Conservation (phyloP, 1,139 yeast species). For the Magnusiomyces fungicola region DNA sequence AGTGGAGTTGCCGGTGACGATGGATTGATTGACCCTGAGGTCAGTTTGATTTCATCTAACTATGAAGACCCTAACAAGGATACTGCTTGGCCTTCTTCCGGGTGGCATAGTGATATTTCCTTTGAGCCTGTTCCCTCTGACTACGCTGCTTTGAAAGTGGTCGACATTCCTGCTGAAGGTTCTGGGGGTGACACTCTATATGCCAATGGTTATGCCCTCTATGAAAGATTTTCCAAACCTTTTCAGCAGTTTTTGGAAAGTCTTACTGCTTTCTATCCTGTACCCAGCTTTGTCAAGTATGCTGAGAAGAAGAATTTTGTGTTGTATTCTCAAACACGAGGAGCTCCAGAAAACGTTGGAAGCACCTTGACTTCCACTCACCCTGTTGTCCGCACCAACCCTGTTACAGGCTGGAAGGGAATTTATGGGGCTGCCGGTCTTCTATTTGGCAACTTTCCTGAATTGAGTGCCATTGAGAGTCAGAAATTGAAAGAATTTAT, state of each 20-base stretch:
- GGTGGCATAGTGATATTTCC: constrained; percentile 44
- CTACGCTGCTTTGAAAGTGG: constrained; percentile 38
- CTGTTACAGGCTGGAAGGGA: constrained; percentile 44
- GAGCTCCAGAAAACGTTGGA: constrained; percentile 31
- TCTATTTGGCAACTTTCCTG: constrained; percentile 37
- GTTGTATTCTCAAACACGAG: constrained; percentile 32
- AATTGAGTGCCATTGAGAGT: constrained; percentile 35
- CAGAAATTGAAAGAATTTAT: constrained; percentile 36
- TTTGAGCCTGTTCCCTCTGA: constrained; percentile 44
- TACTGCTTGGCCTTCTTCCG: constrained; percentile 9
- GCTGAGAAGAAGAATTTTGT: constrained; percentile 35
- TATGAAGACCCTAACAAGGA: constrained; percentile 19
- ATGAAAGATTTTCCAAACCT: constrained; percentile 41
- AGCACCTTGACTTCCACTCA: constrained; percentile 32
- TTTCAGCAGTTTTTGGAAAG: constrained; percentile 39
- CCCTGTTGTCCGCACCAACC: constrained; percentile 42
- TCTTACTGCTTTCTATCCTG: constrained; percentile 27
- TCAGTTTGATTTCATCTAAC: constrained; percentile 21
- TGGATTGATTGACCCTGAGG: constrained; percentile 20
- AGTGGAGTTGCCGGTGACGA: constrained; percentile 24
- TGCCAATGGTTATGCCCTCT: constrained; percentile 43
- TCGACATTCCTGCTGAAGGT: constrained; percentile 34
- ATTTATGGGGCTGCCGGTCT: constrained; percentile 37
- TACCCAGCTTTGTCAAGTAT: constrained; percentile 29
- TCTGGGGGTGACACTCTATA: constrained; percentile 44